Conservation (phyloP, 2,329 filamentous ascomycete species). For the Ophiocordyceps camponoti-floridani region DNA sequence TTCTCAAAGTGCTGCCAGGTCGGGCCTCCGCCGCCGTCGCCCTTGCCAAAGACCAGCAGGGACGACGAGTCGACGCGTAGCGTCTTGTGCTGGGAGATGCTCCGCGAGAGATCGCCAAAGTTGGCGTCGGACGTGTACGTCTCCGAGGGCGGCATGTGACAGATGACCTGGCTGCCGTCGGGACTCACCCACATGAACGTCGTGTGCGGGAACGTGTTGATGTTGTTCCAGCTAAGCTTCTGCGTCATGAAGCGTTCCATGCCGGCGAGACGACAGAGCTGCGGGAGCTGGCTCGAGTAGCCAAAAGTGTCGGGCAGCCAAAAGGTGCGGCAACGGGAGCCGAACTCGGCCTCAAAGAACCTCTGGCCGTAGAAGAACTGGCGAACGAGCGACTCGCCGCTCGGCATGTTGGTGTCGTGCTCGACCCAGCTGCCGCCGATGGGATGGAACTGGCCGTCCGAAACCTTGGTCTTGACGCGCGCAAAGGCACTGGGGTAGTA, state of each 20-base stretch:
- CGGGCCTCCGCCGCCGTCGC: conserved; percentile 87
- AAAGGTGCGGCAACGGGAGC: conserved; percentile 74
- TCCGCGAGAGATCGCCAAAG: conserved; percentile 85
- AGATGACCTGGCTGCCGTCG: conserved; percentile 90
- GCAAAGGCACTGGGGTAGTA: conserved; percentile 80
- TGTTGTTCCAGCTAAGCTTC: conserved; percentile 99
- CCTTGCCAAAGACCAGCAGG: conserved; percentile 86
- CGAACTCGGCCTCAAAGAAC: conserved; percentile 88
- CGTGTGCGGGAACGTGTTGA: conserved; percentile 96
- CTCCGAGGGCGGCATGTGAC: conserved; percentile 91
- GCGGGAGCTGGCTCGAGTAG: conserved; percentile 86
- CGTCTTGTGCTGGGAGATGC: conserved; percentile 83
- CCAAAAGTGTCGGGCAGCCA: conserved; percentile 98
- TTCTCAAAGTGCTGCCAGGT: conserved; percentile 92
- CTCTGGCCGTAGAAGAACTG: conserved; percentile 94
- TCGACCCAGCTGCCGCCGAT: conserved; percentile 98
- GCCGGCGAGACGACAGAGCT: conserved; percentile 81
- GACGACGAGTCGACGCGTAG: conserved; percentile 86
- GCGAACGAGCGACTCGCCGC: conserved; percentile 80
- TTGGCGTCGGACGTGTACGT: conserved; percentile 91
- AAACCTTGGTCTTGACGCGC: conserved; percentile 79
- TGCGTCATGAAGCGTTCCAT: conserved; percentile 97
- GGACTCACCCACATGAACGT: conserved; percentile 98
- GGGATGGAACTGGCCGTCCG: conserved; percentile 78
- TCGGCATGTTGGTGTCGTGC: conserved; percentile 94